These are phyloP conservation scores for Emmonsiellopsis sp. DNA, from an alignment of 2,329 filamentous ascomycete genomes.

Conservation along the genomic window DNA sequence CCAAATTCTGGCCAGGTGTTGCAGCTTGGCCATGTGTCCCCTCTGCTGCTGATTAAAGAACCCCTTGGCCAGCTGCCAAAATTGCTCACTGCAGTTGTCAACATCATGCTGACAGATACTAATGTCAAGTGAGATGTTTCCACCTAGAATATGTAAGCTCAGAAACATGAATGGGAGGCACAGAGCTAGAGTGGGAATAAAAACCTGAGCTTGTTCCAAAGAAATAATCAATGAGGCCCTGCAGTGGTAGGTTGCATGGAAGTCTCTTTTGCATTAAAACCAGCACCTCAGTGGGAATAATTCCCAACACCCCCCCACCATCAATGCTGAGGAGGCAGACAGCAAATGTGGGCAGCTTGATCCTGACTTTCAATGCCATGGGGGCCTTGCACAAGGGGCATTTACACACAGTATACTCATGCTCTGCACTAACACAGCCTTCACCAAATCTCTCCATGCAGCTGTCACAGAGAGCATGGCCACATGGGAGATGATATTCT, in stretches of 20 bases:
- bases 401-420: not conserved
- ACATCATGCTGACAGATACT: not conserved
- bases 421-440: not conserved
- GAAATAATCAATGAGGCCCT: slow-evolving; percentile 9
- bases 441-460: slow-evolving; percentile 15
- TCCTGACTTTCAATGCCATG: slow-evolving; percentile 10
- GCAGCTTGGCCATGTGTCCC: not conserved
- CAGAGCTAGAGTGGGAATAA: not conserved
- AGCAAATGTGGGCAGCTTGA: slow-evolving; percentile 18
- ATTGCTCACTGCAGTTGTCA: not conserved
- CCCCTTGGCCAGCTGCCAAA: not conserved
- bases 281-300: slow-evolving; percentile 13
- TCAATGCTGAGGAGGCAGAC: slow-evolving; percentile 20
- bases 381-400: not conserved
- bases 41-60: not conserved
- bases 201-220: slow-evolving; percentile 12
- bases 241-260: slow-evolving; percentile 2
- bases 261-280: slow-evolving; percentile 13
- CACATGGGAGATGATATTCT: slow-evolving; percentile 14
- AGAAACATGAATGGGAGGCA: not conserved
- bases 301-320: slow-evolving; percentile 15
- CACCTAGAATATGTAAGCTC: not conserved
- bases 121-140: slow-evolving; percentile 1
- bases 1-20: not conserved
- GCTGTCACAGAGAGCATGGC: slow-evolving; percentile 16